These are phyloP conservation scores for Saturnispora diversa DNA, from an alignment of 805 yeast species.

Conservation along the genomic window DNA sequence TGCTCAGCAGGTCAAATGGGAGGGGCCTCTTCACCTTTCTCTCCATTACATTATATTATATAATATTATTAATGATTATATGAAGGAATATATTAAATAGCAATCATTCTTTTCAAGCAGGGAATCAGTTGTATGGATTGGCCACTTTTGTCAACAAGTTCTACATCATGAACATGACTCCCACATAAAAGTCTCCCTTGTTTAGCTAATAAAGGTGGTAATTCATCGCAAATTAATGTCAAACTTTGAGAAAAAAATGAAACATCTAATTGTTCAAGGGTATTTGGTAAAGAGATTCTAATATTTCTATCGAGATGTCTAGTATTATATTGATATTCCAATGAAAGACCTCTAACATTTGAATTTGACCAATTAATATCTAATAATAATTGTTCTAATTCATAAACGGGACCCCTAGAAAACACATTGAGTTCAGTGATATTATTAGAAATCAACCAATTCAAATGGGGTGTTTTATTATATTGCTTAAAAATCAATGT, in stretches of 20 bases:
- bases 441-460: conserved; percentile 1
- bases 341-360: conserved; percentile 8
- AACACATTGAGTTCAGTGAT: conserved; percentile 6
- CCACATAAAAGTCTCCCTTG: conserved; percentile 2
- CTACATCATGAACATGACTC: conserved; percentile 1
- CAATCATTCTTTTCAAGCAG: conserved; percentile 6
- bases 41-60: too few relatives aligned
- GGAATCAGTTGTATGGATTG: conserved; percentile 2
- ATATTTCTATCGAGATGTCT: conserved; percentile 6
- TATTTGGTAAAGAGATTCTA: conserved; percentile 2
- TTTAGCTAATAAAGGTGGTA: conserved; percentile 5
- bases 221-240: conserved; percentile 6
- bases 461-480: conserved; percentile 2
- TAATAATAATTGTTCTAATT: conserved; percentile 5
- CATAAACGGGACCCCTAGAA: conserved; percentile 8
- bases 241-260: conserved; percentile 5
- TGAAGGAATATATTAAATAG: conserved; percentile 3
- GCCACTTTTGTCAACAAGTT: conserved; percentile 3
- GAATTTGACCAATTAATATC: conserved; percentile 8
- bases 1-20: too few relatives aligned
- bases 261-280: conserved; percentile 9
- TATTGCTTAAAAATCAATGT: conserved; percentile 9
- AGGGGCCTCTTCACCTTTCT: too few relatives aligned
- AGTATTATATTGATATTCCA: conserved; percentile 9
- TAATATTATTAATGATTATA: too few relatives aligned